Evolutionary conservation across 495 filamentous ascomycete genomes (phyloP), one percentile per base, ranked within the genome.

Genomic region (Penicillium cataractarum): DNA sequence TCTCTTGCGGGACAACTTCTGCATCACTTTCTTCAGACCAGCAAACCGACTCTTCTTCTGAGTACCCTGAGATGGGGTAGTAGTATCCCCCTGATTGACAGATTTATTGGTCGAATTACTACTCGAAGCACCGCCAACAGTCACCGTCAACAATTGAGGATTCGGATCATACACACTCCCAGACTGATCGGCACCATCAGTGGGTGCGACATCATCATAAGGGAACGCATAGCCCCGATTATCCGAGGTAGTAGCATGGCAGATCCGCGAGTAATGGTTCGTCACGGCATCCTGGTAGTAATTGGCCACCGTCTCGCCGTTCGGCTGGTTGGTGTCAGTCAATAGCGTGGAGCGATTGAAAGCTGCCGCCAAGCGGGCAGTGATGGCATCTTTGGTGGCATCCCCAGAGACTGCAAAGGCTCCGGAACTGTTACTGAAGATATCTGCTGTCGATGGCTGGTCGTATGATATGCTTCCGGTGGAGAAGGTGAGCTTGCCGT

Each of bases 201-300:
- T 73, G 1, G 87, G 82, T 22, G 81, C 80, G 4, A 92, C 90
- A 72, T 93, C 90, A 68, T 93, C 90, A 68, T 92, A 93, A 0
- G 90, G 89, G 66, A 92, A 92, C 2, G 89, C 87, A 76, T 92
- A 93, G 2, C 90, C 90, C 15, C 81, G 74, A 3, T 82, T 79
- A 73, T 89, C 88, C 7, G 84, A 62, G 62, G 86, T 87, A 40
- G 80, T 81, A 27, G 70, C 78, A 74, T 93, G 90, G 58, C 89
- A 82, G 59, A 92, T 82, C 15, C 87, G 72, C 19, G 87, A 75
- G 67, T 91, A 93, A 71, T 92, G 89, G 64, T 93, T 93, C 26
- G 90, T 92, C 37, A 84, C 74, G 5, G 65, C 52, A 13, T 82
- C 70, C 56, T 73, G 61, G 67, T 90, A 91, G 67, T 87, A 90